Evolutionary conservation across 2,329 filamentous ascomycete species (phyloP), one percentile per base, ranked within the genome.

Genomic region (Arachnopeziza araneosa): DNA sequence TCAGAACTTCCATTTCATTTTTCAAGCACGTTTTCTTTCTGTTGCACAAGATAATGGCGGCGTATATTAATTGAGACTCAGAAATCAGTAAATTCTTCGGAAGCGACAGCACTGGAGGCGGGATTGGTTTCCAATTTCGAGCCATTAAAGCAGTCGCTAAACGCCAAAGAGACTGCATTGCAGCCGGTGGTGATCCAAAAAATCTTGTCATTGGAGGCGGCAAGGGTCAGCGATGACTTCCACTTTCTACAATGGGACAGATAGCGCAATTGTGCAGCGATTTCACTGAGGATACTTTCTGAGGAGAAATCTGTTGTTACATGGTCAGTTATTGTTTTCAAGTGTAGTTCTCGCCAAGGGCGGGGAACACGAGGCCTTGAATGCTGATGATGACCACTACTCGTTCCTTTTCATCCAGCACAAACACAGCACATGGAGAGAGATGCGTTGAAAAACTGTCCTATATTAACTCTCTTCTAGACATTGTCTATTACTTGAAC

Each of bases 71-170:
- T 52, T 50, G n/a, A 21, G 17, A n/a, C 12, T 54, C 51, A 86
- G 83, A 84, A 51, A 85, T 86, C 55, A 79, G 81, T 61, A 82
- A 79, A 62, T 80, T 81, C 71, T 86, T 83, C 64, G 83, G 83
- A 24, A 58, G n/a, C 1, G 82, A 83, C 59, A 83, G 80, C 2
- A 87, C 83, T 0, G 69, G 76, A 0, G 78, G 78, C 22, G 84
- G 84, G 9, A 78, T 86, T n/a, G 78, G 80, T 64, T 87, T 83
- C 69, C 83, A 86, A 67, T 85, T 87, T 67, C 79, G 83, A 1
- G 62, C 70, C 24, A 79, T 86, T 72, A 84, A 83, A 71, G 75
- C 75, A 44, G 76, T 83, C 30, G 83, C 79, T 30, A 77, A 80
- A 49, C 72, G 71, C 1, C 77, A 85, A 52, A 74, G 76, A 50